phyloP scores from a whole-genome alignment of 768 basidiomycete species.

The Lactarius indigo region DNA sequence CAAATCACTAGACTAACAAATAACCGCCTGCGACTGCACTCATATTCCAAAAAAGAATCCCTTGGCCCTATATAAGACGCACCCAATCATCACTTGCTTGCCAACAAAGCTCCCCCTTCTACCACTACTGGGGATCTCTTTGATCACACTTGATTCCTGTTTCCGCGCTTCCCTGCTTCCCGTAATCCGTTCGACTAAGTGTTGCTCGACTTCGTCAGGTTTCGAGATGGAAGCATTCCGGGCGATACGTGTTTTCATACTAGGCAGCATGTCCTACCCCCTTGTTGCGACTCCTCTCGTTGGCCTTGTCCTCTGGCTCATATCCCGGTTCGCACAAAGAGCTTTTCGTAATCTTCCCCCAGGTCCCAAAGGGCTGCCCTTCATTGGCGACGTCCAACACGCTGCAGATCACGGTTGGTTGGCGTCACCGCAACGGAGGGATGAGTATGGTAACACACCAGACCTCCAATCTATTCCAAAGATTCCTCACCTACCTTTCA shows the following conservation, averaged over 20 bases:
- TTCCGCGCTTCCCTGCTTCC: no score
- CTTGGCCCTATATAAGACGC: no score
- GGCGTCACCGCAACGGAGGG: background rate
- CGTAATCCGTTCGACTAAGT: no score
- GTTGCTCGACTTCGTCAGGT: no score
- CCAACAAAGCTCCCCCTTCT: no score
- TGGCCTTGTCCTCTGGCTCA: background rate
- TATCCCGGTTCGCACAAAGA: background rate
- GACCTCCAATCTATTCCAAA: background rate
- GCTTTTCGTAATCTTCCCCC: background rate
- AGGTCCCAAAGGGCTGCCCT: background rate
- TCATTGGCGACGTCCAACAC: background rate
- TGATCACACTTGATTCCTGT: no score
- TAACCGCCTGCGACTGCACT: no score
- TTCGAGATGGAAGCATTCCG: no score
- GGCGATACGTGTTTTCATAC: background rate
- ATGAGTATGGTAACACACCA: background rate
- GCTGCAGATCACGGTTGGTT: background rate
- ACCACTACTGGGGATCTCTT: no score
- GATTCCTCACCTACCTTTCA: background rate
- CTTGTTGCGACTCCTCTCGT: background rate
- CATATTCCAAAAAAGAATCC: no score
- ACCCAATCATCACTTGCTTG: no score
- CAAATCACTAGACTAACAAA: no score
- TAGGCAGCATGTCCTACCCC: background rate